phyloP scores from a whole-genome alignment of 352 stramenopile species.

The Phytophthora gonapodyides region DNA sequence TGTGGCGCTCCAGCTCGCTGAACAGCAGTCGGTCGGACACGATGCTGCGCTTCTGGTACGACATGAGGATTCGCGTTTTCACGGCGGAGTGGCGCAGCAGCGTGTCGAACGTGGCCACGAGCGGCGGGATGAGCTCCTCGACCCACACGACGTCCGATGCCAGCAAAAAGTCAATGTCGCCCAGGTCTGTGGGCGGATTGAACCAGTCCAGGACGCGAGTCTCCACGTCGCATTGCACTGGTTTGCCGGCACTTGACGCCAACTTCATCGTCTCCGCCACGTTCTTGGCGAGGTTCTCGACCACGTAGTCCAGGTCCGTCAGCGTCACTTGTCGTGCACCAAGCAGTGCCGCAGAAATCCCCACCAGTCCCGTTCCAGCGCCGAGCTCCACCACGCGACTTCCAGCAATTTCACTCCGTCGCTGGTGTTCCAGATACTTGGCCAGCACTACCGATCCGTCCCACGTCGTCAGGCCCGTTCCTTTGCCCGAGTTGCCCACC shows the following conservation, averaged over 20 bases:
- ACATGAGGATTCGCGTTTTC: constrained; percentile 61
- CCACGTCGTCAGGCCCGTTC: constrained; percentile 91
- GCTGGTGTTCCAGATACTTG: constrained; percentile 87
- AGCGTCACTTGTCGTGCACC: constrained; percentile 78
- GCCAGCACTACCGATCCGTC: constrained; percentile 91
- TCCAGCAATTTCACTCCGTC: constrained; percentile 32
- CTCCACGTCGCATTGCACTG: constrained; percentile 16
- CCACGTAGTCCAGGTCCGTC: constrained; percentile 88
- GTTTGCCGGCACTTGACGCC: constrained; percentile 10
- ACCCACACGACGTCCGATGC: constrained; percentile 93
- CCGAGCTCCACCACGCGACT: constrained; percentile 82
- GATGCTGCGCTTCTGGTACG: constrained; percentile 70
- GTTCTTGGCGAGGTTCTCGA: constrained; percentile 78
- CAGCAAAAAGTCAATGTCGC: constrained; percentile 79
- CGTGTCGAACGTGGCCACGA: constrained; percentile 74
- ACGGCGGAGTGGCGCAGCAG: constrained; percentile 46
- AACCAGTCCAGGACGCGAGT: constrained; percentile 76
- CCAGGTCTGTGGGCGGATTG: constrained; percentile 50
- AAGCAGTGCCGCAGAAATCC: constrained; percentile 77
- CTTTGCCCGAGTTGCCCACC: constrained; percentile 80
- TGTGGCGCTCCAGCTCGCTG: constrained; percentile 43
- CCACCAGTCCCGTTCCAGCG: constrained; percentile 85
- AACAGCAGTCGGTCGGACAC: constrained; percentile 68
- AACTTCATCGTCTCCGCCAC: constrained; percentile 46
- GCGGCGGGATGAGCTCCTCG: constrained; percentile 81